Percentiles rank a stretch among this genome's conserved stretches.
Conservation (phyloP, 2,329 filamentous ascomycete genomes). For the Fusarium tuaranense region DNA sequence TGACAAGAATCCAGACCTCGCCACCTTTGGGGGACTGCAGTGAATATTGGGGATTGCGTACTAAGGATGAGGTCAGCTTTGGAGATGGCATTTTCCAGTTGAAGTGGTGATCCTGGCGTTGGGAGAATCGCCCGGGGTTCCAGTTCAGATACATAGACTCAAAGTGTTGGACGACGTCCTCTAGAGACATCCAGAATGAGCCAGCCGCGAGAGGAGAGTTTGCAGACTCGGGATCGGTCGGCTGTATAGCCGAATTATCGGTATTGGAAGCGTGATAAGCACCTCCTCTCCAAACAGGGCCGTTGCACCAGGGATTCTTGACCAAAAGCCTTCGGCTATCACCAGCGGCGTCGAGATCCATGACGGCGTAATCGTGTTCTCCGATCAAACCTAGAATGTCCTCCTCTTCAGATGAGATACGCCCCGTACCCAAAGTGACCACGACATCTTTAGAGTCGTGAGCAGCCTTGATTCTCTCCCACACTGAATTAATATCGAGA, state of each 20-base stretch:
- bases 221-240: conserved; percentile 15
- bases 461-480: conserved; percentile 79
- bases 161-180: conserved; percentile 90
- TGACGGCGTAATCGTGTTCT: conserved; percentile 93
- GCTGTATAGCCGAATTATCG: not conserved
- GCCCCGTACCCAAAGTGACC: conserved; percentile 90
- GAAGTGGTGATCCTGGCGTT: conserved; percentile 92
- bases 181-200: conserved; percentile 94
- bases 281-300: conserved; percentile 74
- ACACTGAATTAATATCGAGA: conserved; percentile 79
- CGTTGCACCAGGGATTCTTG: conserved; percentile 96
- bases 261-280: not conserved
- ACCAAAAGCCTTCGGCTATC: conserved; percentile 79
- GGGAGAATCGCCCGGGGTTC: conserved; percentile 86
- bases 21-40: conserved; percentile 69
- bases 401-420: conserved; percentile 81
- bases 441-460: conserved; percentile 85
- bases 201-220: conserved; percentile 60
- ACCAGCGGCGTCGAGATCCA: conserved; percentile 76
- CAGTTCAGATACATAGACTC: conserved; percentile 98
- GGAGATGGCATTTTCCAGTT: conserved; percentile 75
- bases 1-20: conserved; percentile 85
- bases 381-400: conserved; percentile 83
- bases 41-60: conserved; percentile 79
- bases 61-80: conserved; percentile 65